phyloP scores from a whole-genome alignment of 2,329 filamentous ascomycete species.

The Exutisphaerella laricina region DNA sequence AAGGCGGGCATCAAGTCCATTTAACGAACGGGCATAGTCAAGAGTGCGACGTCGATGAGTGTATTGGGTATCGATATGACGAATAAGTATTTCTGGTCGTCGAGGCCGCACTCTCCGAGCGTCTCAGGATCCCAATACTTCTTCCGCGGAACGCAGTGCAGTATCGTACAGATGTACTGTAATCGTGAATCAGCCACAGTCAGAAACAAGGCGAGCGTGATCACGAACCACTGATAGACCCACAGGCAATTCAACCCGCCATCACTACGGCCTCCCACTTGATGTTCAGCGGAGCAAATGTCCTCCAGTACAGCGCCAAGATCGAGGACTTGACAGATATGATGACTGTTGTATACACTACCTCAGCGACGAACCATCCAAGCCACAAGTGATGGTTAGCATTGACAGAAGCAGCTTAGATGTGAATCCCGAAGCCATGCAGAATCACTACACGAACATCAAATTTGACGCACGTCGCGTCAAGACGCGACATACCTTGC shows the following conservation, averaged over 20 bases:
- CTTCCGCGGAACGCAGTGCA: not conserved
- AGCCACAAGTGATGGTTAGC: not conserved
- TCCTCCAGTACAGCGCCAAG: constrained; percentile 1
- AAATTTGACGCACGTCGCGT: too few species aligned
- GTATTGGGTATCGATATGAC: constrained; percentile 1
- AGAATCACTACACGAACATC: too few species aligned
- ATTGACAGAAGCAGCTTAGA: not conserved
- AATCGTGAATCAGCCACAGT: too few species aligned
- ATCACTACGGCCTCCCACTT: not conserved
- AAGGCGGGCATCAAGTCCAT: too few species aligned
- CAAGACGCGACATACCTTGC: not conserved
- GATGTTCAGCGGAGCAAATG: not conserved
- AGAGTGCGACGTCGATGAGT: not conserved
- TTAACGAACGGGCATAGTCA: not conserved
- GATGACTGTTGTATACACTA: not conserved
- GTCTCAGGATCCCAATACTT: constrained; percentile 1
- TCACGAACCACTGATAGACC: not conserved
- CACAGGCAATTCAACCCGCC: not conserved
- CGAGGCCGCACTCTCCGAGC: not conserved
- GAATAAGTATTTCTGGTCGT: not conserved
- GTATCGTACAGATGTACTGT: constrained; percentile 5
- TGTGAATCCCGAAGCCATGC: not conserved
- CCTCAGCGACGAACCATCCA: constrained; percentile 2
- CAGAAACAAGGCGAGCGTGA: not conserved
- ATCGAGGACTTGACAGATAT: constrained; percentile 1